Evolutionary conservation across 2,329 filamentous ascomycete genomes (phyloP).

Genomic region (Talaromyces sp.): DNA sequence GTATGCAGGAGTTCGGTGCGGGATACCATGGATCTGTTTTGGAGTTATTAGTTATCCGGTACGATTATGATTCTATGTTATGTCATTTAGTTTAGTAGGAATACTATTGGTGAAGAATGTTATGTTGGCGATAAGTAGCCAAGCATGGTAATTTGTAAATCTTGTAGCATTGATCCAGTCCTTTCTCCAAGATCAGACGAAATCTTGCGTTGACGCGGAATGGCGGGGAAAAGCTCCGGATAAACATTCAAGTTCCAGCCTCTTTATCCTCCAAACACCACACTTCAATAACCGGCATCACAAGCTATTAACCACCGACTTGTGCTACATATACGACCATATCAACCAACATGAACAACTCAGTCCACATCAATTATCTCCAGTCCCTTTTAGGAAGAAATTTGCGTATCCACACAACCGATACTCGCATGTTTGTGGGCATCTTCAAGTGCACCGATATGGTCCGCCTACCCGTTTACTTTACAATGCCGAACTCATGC

Average conservation of each 20-base stretch:
- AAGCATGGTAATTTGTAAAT: too few species aligned
- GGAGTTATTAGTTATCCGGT: neutral
- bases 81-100: neutral
- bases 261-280: neutral
- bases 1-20: neutral
- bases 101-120: neutral
- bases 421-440: constrained; percentile 83
- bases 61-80: neutral
- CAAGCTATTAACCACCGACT: too few species aligned
- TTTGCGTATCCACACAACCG: constrained; percentile 71
- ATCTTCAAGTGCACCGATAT: constrained; percentile 92
- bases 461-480: constrained; percentile 48
- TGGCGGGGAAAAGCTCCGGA: neutral
- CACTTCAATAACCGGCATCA: neutral
- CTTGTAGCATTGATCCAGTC: too few species aligned
- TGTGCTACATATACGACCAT: neutral
- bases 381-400: constrained; percentile 68
- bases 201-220: neutral
- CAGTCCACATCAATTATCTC: constrained; percentile 35
- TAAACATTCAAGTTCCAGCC: neutral
- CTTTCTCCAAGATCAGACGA: too few species aligned
- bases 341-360: constrained; percentile 30
- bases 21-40: neutral
- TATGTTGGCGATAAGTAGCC: too few species aligned
- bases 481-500: neutral